A percentile compares a stretch with the other conserved stretches of the same genome.
These are phyloP conservation scores for Metschnikowia proteae DNA, from an alignment of 805 yeast species.

Conservation along the genomic window DNA sequence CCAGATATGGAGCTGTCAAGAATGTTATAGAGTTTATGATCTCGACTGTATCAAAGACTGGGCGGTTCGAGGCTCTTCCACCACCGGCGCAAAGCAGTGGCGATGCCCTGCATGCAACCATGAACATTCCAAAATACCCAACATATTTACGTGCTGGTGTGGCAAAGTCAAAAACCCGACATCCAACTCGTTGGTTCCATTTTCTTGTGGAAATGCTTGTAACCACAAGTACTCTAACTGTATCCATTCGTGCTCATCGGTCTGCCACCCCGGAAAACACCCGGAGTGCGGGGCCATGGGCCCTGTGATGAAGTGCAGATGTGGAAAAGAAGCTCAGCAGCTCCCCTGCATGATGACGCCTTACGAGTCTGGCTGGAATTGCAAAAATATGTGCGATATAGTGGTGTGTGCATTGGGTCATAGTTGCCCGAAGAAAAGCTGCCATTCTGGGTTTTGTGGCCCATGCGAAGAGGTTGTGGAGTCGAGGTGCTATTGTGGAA, in stretches of 20 bases:
- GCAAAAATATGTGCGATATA: slow-evolving; percentile 59
- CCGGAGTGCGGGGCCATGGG: slow-evolving; percentile 77
- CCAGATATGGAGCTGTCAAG: slow-evolving; percentile 71
- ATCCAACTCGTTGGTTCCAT: slow-evolving; percentile 59
- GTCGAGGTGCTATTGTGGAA: slow-evolving; percentile 75
- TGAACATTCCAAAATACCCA: slow-evolving; percentile 48
- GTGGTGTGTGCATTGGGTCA: slow-evolving; percentile 65
- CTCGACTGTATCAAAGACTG: slow-evolving; percentile 80
- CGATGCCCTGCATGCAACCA: slow-evolving; percentile 81
- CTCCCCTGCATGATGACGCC: slow-evolving; percentile 73
- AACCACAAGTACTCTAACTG: slow-evolving; percentile 52
- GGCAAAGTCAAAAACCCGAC: slow-evolving; percentile 69
- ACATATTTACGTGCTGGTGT: slow-evolving; percentile 80
- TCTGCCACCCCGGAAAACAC: slow-evolving; percentile 91
- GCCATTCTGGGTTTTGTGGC: slow-evolving; percentile 87
- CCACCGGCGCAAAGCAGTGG: slow-evolving; percentile 62
- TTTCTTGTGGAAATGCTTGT: slow-evolving; percentile 88
- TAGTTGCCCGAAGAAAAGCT: slow-evolving; percentile 47
- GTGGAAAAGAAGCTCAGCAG: slow-evolving; percentile 67
- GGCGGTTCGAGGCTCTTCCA: slow-evolving; percentile 74
- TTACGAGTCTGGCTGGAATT: slow-evolving; percentile 62
- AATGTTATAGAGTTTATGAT: slow-evolving; percentile 82
- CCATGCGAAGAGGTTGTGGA: slow-evolving; percentile 50
- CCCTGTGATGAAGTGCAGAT: slow-evolving; percentile 63
- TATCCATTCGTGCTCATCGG: slow-evolving; percentile 67